Evolutionary conservation across 805 yeast genomes (phyloP).

Genomic region (Saccharomycopsis guyanensis): DNA sequence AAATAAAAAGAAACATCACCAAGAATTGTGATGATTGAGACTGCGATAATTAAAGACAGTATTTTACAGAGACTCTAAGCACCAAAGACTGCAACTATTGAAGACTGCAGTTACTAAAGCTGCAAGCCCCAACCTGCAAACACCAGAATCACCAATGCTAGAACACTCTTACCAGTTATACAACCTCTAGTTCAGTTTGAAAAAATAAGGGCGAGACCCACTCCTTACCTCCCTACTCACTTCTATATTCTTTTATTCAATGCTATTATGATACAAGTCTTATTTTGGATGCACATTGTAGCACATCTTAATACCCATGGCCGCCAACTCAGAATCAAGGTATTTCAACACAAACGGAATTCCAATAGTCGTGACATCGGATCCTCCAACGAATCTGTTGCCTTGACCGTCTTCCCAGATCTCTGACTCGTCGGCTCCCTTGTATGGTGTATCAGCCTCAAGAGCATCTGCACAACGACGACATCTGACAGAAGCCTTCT

Average conservation of each 20-base stretch:
- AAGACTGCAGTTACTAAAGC: no score
- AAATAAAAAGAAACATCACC: no score
- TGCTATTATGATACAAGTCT: neutral
- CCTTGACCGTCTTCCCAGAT: constrained; percentile 99
- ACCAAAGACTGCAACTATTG: no score
- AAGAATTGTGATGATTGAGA: no score
- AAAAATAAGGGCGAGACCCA: no score
- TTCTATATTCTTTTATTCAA: neutral
- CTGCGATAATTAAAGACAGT: no score
- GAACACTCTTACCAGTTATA: no score
- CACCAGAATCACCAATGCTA: no score
- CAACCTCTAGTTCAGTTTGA: no score
- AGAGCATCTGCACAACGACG: constrained; percentile 81
- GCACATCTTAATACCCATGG: constrained; percentile 94
- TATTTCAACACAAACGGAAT: constrained; percentile 95
- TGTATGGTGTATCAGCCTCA: constrained; percentile 25
- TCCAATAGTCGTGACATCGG: constrained; percentile 89
- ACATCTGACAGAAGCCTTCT: constrained; percentile 71
- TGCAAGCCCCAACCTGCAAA: no score
- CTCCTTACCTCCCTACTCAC: no score
- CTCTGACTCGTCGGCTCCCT: constrained; percentile 57
- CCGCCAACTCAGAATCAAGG: constrained; percentile 88
- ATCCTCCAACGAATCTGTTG: constrained; percentile 84
- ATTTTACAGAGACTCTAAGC: no score
- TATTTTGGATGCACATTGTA: constrained; percentile 45